phyloP scores from a whole-genome alignment of 163 green algal species.

The Volvox carteri region DNA sequence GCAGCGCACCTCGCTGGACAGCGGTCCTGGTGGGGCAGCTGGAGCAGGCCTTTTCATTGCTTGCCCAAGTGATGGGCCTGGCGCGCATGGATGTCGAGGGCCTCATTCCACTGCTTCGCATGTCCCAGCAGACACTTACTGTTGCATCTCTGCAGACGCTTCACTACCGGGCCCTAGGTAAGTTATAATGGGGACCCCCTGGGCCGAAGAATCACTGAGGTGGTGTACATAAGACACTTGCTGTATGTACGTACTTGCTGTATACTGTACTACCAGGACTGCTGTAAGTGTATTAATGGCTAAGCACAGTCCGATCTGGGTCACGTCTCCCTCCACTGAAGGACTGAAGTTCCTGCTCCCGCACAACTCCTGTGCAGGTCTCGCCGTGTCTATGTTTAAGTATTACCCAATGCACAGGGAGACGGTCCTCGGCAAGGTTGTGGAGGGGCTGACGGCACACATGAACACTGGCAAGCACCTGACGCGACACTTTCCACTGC shows the following conservation, averaged over 20 bases:
- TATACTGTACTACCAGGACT: too few species aligned
- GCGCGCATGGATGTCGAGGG: slow-evolving; percentile 64
- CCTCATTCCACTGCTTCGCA: slow-evolving; percentile 77
- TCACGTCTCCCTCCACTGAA: too few species aligned
- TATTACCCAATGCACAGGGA: slow-evolving; percentile 62
- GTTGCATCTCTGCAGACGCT: slow-evolving; percentile 72
- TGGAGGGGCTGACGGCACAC: slow-evolving; percentile 66
- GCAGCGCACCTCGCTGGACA: slow-evolving; percentile 31
- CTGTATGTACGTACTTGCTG: too few species aligned
- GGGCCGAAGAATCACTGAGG: too few species aligned
- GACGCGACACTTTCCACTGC: slow-evolving; percentile 20
- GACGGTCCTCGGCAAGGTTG: slow-evolving; percentile 78
- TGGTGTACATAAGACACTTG: too few species aligned
- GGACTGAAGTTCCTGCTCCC: too few species aligned
- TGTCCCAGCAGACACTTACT: slow-evolving; percentile 65
- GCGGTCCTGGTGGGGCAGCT: slow-evolving; percentile 44
- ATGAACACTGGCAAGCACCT: slow-evolving; percentile 48
- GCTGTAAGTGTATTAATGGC: too few species aligned
- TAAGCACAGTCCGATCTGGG: too few species aligned
- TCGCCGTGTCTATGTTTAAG: slow-evolving; percentile 74
- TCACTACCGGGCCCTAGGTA: slow-evolving; percentile 72
- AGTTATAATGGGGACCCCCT: too few species aligned
- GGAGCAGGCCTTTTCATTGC: slow-evolving; percentile 56
- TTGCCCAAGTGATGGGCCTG: slow-evolving; percentile 47
- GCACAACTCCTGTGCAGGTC: slow-evolving; percentile 15